Percentiles rank a stretch among this genome's conserved stretches.
Conservation (phyloP, 2,329 filamentous ascomycete genomes). For the Pseudocercospora eumusae region DNA sequence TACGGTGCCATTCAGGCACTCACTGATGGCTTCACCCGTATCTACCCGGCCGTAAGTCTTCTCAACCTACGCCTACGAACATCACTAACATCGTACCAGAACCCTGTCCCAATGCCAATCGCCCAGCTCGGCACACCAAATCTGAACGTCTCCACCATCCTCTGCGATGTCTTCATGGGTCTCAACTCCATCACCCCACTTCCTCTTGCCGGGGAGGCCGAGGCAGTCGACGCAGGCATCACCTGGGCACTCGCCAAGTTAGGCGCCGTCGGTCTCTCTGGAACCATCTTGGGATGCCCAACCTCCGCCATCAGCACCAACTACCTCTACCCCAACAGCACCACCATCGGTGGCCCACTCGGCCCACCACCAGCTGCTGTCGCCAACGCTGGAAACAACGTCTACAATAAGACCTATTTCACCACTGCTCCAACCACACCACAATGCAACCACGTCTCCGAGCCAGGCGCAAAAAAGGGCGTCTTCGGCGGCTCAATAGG, state of each 20-base stretch:
- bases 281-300: constrained; percentile 41
- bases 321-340: constrained; percentile 37
- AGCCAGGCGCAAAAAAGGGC: background rate
- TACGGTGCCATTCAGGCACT: constrained; percentile 39
- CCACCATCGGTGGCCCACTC: constrained; percentile 36
- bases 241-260: constrained; percentile 40
- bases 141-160: constrained; percentile 36
- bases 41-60: constrained; percentile 36
- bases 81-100: constrained; percentile 16
- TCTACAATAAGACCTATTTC: constrained; percentile 43
- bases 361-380: constrained; percentile 32
- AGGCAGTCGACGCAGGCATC: constrained; percentile 30
- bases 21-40: constrained; percentile 38
- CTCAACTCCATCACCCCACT: constrained; percentile 43
- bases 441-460: constrained; percentile 18
- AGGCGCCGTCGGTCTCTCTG: constrained; percentile 32
- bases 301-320: constrained; percentile 34
- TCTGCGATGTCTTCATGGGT: constrained; percentile 42
- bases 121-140: constrained; percentile 40
- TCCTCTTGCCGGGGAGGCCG: constrained; percentile 32
- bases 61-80: background rate
- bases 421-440: constrained; percentile 33
- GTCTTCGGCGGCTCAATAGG: background rate
- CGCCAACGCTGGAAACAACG: constrained; percentile 40
- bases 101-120: constrained; percentile 37